phyloP scores from a whole-genome alignment of 2,329 filamentous ascomycete genomes.

The Ophiostoma sp. region DNA sequence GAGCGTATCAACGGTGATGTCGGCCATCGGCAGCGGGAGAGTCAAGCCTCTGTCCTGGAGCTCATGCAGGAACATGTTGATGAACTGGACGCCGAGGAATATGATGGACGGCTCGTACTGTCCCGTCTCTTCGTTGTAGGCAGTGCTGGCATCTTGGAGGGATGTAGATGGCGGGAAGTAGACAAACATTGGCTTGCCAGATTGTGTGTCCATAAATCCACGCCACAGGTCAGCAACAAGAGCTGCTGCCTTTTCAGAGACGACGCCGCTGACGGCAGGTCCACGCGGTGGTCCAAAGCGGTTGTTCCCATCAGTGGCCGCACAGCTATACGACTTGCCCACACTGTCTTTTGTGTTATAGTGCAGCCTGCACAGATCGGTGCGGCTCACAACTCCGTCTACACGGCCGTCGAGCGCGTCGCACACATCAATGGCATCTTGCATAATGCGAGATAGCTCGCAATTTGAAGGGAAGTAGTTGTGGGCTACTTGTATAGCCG shows the following conservation, averaged over 20 bases:
- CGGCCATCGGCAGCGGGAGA: not conserved
- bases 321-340: not conserved
- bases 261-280: not conserved
- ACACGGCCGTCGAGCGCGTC: not conserved
- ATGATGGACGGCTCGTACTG: not conserved
- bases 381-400: not conserved
- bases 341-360: not conserved
- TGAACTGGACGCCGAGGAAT: not conserved
- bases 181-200: not conserved
- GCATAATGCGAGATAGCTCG: not conserved
- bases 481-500: not conserved
- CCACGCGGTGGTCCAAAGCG: not conserved
- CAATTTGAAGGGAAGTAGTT: not conserved
- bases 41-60: not conserved
- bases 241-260: not conserved
- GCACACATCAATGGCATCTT: not conserved
- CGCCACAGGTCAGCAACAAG: not conserved
- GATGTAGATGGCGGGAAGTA: not conserved
- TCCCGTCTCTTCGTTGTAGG: not conserved
- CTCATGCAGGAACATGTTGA: not conserved
- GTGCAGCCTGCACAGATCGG: not conserved
- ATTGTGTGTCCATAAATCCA: not conserved
- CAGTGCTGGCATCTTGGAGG: not conserved
- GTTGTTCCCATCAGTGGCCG: not conserved
- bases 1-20: not conserved